Evolutionary conservation across 2,329 filamentous ascomycete genomes (phyloP).

Genomic region (Aspergillus pseudoterreus): DNA sequence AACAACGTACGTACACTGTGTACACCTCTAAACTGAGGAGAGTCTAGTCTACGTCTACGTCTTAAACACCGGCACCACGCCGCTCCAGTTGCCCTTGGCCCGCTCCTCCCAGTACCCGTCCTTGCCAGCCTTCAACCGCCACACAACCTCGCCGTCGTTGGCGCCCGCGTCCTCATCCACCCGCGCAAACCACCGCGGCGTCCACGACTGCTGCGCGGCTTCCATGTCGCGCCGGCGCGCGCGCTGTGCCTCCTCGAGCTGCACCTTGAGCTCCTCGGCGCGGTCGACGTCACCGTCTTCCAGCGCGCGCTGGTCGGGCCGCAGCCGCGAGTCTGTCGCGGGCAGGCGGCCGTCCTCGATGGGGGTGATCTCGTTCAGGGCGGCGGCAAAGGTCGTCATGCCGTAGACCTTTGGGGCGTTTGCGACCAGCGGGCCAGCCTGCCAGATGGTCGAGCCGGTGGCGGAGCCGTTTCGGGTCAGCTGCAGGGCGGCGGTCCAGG

Average conservation of each 20-base stretch:
- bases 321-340: slow-evolving; percentile 74
- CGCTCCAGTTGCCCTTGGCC: slow-evolving; percentile 62
- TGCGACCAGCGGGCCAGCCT: slow-evolving; percentile 70
- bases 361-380: slow-evolving; percentile 80
- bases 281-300: slow-evolving; percentile 78
- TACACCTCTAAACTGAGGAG: too few relatives aligned
- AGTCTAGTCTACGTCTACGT: background rate
- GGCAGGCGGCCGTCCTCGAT: slow-evolving; percentile 73
- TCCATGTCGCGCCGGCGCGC: slow-evolving; percentile 71
- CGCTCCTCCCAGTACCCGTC: slow-evolving; percentile 94
- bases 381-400: slow-evolving; percentile 78
- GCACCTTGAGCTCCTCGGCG: slow-evolving; percentile 78
- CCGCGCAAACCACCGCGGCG: slow-evolving; percentile 79
- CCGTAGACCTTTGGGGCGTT: slow-evolving; percentile 80
- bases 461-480: slow-evolving; percentile 62
- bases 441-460: slow-evolving; percentile 71
- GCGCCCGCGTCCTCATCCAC: slow-evolving; percentile 43
- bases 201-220: slow-evolving; percentile 66
- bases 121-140: slow-evolving; percentile 74
- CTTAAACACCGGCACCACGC: slow-evolving; percentile 54
- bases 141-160: slow-evolving; percentile 44
- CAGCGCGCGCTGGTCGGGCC: slow-evolving; percentile 81
- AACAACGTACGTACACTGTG: too few relatives aligned
- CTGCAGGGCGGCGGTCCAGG: slow-evolving; percentile 75
- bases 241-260: slow-evolving; percentile 82